Evolutionary conservation across 306 rosid species (phyloP), one percentile per base, ranked within the genome.

Genomic region (Cyclanthera cordifolia): DNA sequence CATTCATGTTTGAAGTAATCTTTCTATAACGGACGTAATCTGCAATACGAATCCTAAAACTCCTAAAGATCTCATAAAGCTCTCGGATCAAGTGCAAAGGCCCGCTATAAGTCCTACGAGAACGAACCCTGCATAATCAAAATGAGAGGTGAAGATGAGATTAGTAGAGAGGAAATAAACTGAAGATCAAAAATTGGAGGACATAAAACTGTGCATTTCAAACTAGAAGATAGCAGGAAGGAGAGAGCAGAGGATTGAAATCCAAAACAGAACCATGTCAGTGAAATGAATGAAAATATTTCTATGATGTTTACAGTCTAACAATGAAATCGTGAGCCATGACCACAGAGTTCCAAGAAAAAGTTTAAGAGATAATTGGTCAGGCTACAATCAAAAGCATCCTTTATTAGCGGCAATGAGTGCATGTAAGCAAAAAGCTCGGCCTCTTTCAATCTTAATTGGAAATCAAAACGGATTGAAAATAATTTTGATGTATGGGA

Each of bases 1-100:
- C 99, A 63, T 94, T 94, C 99, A 94, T 94, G 77, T 94, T 94
- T 71, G 99, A 90, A 74, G 99, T 90, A 81, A 94, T 88, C 85
- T 90, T 94, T 59, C 99, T 87, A 78, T 94, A 94, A 48, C 99
- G 91, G 27, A 94, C 21, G 75, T 83, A 94, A 79, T 94, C 99
- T 32, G 95, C 84, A 76, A 88, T 74, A 61, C 99, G 99, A 43
- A 86, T 82, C 78, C 78, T 90, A 81, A 94, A 90, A 81, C 90
- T 94, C 84, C 99, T 90, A 68, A 94, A 94, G 34, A 96, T 94
- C 94, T 94, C 99, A 46, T 94, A 94, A 66, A 94, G 90, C 84
- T 94, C 99, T 45, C 99, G 90, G 72, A 94, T 90, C 68, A 94
- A 83, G 88, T 94, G 99, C 79, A 94, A 80, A 54, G 99, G 99